Evolutionary conservation across 768 basidiomycete genomes (phyloP), one percentile per base, ranked within the genome.

Genomic region (Cyathus striatus): DNA sequence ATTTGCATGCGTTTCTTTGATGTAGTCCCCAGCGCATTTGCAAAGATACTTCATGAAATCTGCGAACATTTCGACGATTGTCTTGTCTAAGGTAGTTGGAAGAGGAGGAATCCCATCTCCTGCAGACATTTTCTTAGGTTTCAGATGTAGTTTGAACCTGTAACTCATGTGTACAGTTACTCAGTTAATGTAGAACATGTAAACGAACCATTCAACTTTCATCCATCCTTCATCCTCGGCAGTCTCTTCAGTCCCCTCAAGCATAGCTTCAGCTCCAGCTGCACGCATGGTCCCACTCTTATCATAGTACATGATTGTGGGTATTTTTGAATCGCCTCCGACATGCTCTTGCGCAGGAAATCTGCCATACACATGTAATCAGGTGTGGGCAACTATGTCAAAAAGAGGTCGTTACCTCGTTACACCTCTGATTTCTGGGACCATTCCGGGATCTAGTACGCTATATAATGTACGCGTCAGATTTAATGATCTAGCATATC

Each of bases 21-120:
- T 79, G 43, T 73, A 81, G 3, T 52, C 55, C 35, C 57, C 60
- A 0, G 69, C 64, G 40, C 76, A 76, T 4, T 60, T 27, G 30
- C 62, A 68, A 3, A 81, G 59, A 48, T 81, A 81, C 17, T 41
- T 49, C 45, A 79, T 49, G 40, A 77, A 80, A 48, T 81, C 79
- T 0, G 63, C 54, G n/a, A 77, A 65, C 18, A 80, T 49, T 16
- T 72, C 60, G 2, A 68, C 45, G 1, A 66, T 64, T 3, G 64
- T 56, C 58, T 64, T 75, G 42, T 62, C 62, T 6, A 48, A 43
- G 1, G n/a, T n/a, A n/a, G n/a, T n/a, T n/a, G 77, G 78, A 25
- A 79, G 67, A 0, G 69, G 55, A 1, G 74, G 65, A 6, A 69
- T 56, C 10, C 43, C 40, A 43, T 56, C 46, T 6, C 44, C 40